These are phyloP conservation scores for Lodderomyces orthopsilosis DNA, from an alignment of 1,139 yeast species.

Conservation along the genomic window DNA sequence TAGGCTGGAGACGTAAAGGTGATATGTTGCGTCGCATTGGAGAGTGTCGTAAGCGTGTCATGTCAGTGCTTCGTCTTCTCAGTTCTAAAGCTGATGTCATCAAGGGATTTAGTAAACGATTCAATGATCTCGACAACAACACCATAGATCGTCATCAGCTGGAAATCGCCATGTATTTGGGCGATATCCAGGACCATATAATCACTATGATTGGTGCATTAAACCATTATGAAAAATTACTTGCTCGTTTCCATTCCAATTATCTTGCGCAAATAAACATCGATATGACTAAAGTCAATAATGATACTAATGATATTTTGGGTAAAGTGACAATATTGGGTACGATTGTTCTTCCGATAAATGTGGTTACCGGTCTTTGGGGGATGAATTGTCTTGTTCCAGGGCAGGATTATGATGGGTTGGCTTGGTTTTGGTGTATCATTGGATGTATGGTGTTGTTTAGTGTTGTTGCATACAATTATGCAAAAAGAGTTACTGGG, in stretches of 20 bases:
- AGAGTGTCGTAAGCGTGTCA: constrained; percentile 89
- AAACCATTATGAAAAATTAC: constrained; percentile 88
- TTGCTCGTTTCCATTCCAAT: constrained; percentile 91
- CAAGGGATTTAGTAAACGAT: constrained; percentile 87
- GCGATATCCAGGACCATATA: constrained; percentile 90
- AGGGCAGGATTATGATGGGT: constrained; percentile 73
- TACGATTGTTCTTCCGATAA: constrained; percentile 91
- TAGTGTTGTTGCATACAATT: constrained; percentile 40
- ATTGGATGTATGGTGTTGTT: constrained; percentile 33
- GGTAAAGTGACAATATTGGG: constrained; percentile 93
- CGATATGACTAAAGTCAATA: constrained; percentile 96
- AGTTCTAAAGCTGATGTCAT: constrained; percentile 96
- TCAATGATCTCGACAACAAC: constrained; percentile 67
- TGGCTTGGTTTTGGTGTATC: constrained; percentile 73
- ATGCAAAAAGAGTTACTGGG: constrained; percentile 45
- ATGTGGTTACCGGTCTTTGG: constrained; percentile 95
- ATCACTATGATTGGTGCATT: constrained; percentile 94
- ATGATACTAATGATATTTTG: constrained; percentile 92
- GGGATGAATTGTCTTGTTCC: constrained; percentile 98
- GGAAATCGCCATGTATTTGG: constrained; percentile 71
- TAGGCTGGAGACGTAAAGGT: constrained; percentile 87
- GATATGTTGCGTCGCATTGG: constrained; percentile 94
- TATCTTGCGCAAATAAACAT: constrained; percentile 95
- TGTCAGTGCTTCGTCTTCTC: constrained; percentile 79
- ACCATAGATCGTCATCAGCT: constrained; percentile 9